Conservation (phyloP, 345 rosid species). For the Lepidium didymum region DNA sequence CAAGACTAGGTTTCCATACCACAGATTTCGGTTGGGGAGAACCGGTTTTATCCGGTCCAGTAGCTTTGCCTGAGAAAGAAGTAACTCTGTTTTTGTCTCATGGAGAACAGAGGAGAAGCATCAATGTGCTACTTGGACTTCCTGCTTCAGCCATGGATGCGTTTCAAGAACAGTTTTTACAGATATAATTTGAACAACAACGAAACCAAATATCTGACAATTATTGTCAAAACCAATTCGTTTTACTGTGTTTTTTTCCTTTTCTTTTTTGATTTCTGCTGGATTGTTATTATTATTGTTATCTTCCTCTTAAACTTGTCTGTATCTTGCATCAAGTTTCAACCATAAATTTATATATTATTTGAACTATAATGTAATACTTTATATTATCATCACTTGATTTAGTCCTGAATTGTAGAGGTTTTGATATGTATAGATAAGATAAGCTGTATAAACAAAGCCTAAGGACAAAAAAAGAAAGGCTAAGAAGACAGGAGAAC, state of each 20-base stretch:
- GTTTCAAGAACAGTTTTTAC: constrained; percentile 47
- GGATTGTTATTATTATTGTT: constrained; percentile 9
- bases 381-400: background rate
- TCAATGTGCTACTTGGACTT: constrained; percentile 82
- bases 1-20: constrained; percentile 65
- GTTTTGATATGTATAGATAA: background rate
- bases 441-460: background rate
- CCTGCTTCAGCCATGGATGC: constrained; percentile 72
- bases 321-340: constrained; percentile 22
- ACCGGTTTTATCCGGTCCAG: constrained; percentile 77
- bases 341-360: constrained; percentile 19
- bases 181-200: constrained; percentile 25
- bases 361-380: background rate
- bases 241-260: constrained; percentile 10
- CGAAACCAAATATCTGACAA: background rate
- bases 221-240: constrained; percentile 12
- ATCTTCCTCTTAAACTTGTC: constrained; percentile 16
- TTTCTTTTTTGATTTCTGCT: background rate
- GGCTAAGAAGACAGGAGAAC: constrained; percentile 5
- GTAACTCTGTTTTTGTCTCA: constrained; percentile 76
- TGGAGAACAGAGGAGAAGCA: constrained; percentile 72
- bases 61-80: constrained; percentile 87
- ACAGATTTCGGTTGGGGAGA: constrained; percentile 96
- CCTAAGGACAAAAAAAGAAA: background rate
- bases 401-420: background rate